A percentile compares a stretch with the other conserved stretches of the same genome.
Evolutionary conservation across 2,329 filamentous ascomycete species (phyloP).

Genomic region (Paracoccidioides lutzii): DNA sequence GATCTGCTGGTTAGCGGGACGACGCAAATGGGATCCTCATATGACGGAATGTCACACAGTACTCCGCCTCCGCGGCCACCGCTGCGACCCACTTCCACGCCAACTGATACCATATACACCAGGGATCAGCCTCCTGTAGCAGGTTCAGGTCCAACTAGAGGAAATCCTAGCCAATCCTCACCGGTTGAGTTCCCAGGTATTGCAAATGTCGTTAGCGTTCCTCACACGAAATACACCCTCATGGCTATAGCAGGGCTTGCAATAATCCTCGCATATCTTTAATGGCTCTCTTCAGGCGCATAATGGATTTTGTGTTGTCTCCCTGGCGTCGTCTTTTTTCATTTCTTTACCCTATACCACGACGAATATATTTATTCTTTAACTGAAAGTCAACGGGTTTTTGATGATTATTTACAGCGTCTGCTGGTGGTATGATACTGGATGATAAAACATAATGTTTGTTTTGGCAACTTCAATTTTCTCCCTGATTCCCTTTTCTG

Average conservation of each 20-base stretch:
- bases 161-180: background rate
- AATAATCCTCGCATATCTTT: background rate
- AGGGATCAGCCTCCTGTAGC: background rate
- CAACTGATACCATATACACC: too few species aligned
- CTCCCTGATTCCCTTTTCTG: background rate
- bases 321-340: background rate
- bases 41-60: too few species aligned
- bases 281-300: background rate
- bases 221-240: background rate
- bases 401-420: background rate
- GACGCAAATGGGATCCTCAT: too few species aligned
- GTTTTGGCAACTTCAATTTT: background rate
- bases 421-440: background rate
- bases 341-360: background rate
- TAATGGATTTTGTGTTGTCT: background rate
- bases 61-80: too few species aligned
- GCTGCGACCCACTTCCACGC: too few species aligned
- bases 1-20: too few species aligned
- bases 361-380: background rate
- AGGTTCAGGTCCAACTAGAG: background rate
- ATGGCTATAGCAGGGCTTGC: background rate
- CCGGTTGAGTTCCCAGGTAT: background rate
- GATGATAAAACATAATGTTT: background rate
- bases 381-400: background rate
- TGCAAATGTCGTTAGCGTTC: background rate